These are phyloP conservation scores for Clitocybe nebularis DNA, from an alignment of 1,284 basidiomycete species.

Conservation along the genomic window DNA sequence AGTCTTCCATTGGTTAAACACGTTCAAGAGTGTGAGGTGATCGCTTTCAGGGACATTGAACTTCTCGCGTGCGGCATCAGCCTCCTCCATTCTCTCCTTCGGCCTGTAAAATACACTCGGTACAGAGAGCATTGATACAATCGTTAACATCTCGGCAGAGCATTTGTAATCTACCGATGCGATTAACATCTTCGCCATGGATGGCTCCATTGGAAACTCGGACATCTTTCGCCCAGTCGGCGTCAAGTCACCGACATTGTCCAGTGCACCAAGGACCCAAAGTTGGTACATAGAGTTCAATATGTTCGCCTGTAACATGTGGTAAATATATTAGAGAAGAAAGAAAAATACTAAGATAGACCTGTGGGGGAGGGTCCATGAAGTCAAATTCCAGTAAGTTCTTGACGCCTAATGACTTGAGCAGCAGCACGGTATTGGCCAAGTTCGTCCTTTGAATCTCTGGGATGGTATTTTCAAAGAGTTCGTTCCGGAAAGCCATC, in stretches of 20 bases:
- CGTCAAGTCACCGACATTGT: constrained; percentile 97
- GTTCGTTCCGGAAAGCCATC: constrained; percentile 84
- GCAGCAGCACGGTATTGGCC: constrained; percentile 90
- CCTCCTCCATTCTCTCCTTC: constrained; percentile 93
- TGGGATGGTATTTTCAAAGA: constrained; percentile 93
- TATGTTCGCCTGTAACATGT: constrained; percentile 73
- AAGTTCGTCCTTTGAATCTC: constrained; percentile 98
- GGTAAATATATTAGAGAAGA: constrained; percentile 49
- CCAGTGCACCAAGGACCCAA: constrained; percentile 96
- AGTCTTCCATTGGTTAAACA: constrained; percentile 97
- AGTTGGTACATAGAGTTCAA: constrained; percentile 99
- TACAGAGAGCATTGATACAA: constrained; percentile 98
- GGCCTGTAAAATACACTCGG: constrained; percentile 96
- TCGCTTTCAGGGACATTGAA: constrained; percentile 99
- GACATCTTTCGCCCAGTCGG: constrained; percentile 93
- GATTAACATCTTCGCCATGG: constrained; percentile 98
- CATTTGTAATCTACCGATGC: constrained; percentile 92
- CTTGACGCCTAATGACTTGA: constrained; percentile 96
- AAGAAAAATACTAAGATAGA: constrained; percentile 45
- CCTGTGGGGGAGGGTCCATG: constrained; percentile 96
- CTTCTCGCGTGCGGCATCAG: constrained; percentile 95
- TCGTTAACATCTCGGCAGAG: constrained; percentile 94
- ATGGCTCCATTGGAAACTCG: constrained; percentile 98
- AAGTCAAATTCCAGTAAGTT: constrained; percentile 98
- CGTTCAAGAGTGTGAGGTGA: constrained; percentile 92